Percentiles rank a stretch among this genome's conserved stretches.
These are phyloP conservation scores for Bruguiera gymnorhiza DNA, from an alignment of 345 rosid genomes.

Conservation along the genomic window DNA sequence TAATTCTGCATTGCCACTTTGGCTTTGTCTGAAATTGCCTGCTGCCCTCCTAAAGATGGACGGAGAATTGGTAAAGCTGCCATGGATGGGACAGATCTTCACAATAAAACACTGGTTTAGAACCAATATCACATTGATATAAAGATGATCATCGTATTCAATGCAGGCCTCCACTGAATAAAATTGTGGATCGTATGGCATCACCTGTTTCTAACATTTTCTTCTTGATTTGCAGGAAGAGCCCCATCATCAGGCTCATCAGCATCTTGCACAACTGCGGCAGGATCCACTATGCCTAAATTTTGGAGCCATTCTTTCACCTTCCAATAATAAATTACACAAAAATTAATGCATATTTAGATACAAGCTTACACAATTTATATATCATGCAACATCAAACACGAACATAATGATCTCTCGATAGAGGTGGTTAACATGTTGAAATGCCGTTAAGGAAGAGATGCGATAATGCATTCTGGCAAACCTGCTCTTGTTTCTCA, in stretches of 20 bases:
- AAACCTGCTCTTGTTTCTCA: constrained; percentile 88
- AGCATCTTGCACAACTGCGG: constrained; percentile 67
- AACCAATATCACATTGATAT: constrained; percentile 3
- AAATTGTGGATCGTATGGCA: neutral
- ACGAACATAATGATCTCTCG: neutral
- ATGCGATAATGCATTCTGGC: neutral
- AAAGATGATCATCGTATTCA: neutral
- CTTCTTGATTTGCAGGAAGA: constrained; percentile 57
- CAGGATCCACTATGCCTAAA: constrained; percentile 74
- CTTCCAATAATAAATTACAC: constrained; percentile 25
- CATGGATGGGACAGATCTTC: constrained; percentile 70
- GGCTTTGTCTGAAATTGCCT: constrained; percentile 58
- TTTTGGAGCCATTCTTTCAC: constrained; percentile 92
- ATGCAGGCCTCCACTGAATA: neutral
- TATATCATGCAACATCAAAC: neutral
- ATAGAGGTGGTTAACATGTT: neutral
- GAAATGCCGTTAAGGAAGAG: neutral
- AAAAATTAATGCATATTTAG: neutral
- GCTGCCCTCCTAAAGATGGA: constrained; percentile 66
- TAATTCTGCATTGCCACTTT: constrained; percentile 88
- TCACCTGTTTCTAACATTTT: constrained; percentile 68
- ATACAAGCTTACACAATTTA: neutral
- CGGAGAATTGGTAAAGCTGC: constrained; percentile 77
- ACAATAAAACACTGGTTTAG: constrained; percentile 1
- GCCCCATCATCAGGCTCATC: constrained; percentile 96